Conservation (phyloP, 177 flowering plant species). For the Vitis hybrid region DNA sequence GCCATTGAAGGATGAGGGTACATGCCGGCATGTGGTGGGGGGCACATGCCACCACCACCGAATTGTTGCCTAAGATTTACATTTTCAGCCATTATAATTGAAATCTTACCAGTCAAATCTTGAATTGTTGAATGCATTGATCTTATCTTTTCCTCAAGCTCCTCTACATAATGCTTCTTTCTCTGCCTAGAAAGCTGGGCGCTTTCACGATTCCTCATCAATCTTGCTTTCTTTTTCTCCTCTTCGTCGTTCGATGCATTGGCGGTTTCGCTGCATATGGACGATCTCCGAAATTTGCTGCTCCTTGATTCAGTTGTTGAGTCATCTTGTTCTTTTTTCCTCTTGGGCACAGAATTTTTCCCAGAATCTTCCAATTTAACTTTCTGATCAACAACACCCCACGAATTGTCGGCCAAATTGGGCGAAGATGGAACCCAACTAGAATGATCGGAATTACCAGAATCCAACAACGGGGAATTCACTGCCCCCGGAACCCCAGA, state of each 20-base stretch:
- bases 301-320: slow-evolving; percentile 30
- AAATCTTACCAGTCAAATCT: slow-evolving; percentile 67
- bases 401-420: slow-evolving; percentile 7
- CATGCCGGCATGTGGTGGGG: slow-evolving; percentile 51
- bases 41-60: slow-evolving; percentile 37
- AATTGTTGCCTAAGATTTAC: slow-evolving; percentile 71
- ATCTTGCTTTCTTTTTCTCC: slow-evolving; percentile 67
- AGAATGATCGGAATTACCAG: slow-evolving; percentile 20
- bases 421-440: slow-evolving; percentile 4
- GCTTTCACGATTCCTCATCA: slow-evolving; percentile 94
- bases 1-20: slow-evolving; percentile 57
- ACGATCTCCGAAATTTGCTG: slow-evolving; percentile 46
- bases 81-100: slow-evolving; percentile 80
- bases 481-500: slow-evolving; percentile 29
- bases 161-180: slow-evolving; percentile 93
- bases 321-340: slow-evolving; percentile 64
- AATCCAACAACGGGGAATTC: slow-evolving; percentile 32
- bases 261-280: not conserved
- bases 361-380: slow-evolving; percentile 39
- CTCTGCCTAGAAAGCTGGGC: slow-evolving; percentile 94
- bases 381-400: slow-evolving; percentile 27
- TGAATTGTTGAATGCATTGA: slow-evolving; percentile 74
- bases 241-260: slow-evolving; percentile 40
- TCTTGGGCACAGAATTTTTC: slow-evolving; percentile 43
- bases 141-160: slow-evolving; percentile 90